Base-by-base conservation (phyloP, 2,329 filamentous ascomycete species). In the Corinectria fuckeliana region DNA sequence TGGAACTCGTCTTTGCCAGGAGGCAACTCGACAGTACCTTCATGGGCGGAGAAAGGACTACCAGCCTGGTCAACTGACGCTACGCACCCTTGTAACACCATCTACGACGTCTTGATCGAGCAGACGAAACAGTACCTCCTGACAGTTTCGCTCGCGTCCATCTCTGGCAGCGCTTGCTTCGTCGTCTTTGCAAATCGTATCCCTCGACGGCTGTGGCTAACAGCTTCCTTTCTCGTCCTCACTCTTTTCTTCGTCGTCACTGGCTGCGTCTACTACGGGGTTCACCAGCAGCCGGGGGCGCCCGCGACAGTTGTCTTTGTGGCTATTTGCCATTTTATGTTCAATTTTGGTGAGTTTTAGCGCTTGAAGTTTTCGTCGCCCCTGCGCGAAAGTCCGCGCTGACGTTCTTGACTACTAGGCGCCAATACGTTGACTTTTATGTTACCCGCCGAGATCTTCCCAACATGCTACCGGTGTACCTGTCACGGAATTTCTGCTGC, bases 401-500 rank as follows among this genome's bases (percentile, higher is more conserved):
- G n/a, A 51, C 66, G 69, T 34, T 67, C 50, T 9, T 16, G 23
- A 11, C 18, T 16, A 3, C 49, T 11, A 81, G 82, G 85, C 10
- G 85, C 85, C 39, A 88, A 88, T 65, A 85, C 83, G 0, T 80
- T 88, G 10, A 88, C 85, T 0, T 88, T 89, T 66, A 83, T 88
- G 53, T 82, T 89, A 14, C 85, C 87, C 1, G 86, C 85, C 39
- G 86, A 89, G 69, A 82, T 87, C 39, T 90, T 89, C 69, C 86
- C 85, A 0, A 89, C 86, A 2, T 81, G 82, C 62, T 88, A 88
- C 65, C 82, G 87, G 38, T 86, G 82, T 50, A 86, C 85, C 0
- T 88, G 85, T 58, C 85, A 88, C 66, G 85, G 85, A 21, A 85
- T 88, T 51, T 85, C 85, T 0, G 85, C 86, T 0, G 85, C 85